Evolutionary conservation across 2,329 filamentous ascomycete genomes (phyloP).

Genomic region (Fusarium paranaense): DNA sequence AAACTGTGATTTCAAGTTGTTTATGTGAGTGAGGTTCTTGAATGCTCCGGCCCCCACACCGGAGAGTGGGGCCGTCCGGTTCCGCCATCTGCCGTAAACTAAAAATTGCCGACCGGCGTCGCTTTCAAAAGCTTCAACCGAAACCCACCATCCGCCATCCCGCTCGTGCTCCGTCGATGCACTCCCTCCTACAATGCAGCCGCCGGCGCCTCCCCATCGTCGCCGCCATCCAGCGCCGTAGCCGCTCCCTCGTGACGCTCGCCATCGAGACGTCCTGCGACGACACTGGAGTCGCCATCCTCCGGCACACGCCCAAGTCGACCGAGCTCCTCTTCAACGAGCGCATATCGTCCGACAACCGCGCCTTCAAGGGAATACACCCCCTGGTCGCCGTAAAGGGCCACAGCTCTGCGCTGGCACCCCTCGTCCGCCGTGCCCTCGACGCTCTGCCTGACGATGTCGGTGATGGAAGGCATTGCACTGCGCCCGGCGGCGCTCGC

Average conservation of each 20-base stretch:
- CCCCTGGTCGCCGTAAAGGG: constrained; percentile 80
- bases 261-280: constrained; percentile 91
- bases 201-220: neutral
- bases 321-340: constrained; percentile 80
- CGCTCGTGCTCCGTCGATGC: constrained; percentile 22
- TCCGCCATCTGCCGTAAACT: constrained; percentile 2
- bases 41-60: constrained; percentile 1
- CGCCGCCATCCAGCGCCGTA: neutral
- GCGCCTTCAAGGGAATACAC: constrained; percentile 80
- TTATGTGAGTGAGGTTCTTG: neutral
- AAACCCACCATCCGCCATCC: neutral
- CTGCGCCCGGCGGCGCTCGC: constrained; percentile 28
- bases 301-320: constrained; percentile 65
- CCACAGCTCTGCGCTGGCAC: constrained; percentile 78
- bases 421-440: constrained; percentile 75
- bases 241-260: constrained; percentile 64
- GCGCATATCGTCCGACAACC: constrained; percentile 85
- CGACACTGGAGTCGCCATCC: constrained; percentile 89
- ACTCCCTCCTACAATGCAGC: constrained; percentile 12
- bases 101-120: constrained; percentile 7
- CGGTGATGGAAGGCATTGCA: constrained; percentile 10
- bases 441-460: constrained; percentile 56
- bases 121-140: neutral
- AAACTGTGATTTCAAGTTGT: neutral
- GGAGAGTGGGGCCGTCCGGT: constrained; percentile 31